Evolutionary conservation across 106 monocot genomes (phyloP).

Genomic region (Hemerocallis citrina): DNA sequence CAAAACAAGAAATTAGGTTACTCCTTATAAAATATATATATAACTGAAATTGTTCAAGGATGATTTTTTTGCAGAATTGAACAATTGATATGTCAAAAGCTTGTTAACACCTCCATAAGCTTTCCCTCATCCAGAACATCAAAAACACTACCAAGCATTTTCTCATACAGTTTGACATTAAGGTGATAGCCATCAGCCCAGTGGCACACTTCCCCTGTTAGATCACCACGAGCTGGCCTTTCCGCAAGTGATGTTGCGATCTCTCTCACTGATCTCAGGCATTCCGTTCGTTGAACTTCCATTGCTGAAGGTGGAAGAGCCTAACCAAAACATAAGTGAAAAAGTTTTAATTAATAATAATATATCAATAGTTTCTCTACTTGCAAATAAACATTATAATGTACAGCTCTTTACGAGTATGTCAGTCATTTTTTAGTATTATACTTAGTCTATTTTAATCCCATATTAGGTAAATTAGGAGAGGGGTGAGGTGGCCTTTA

Average conservation of each 20-base stretch:
- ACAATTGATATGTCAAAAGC: constrained; percentile 1
- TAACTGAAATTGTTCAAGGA: not conserved
- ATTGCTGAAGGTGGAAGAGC: constrained; percentile 62
- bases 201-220: constrained; percentile 90
- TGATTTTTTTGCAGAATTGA: not conserved
- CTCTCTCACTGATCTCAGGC: constrained; percentile 70
- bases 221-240: constrained; percentile 90
- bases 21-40: not conserved
- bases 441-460: no score
- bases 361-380: not conserved
- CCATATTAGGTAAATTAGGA: no score
- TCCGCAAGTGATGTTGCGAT: constrained; percentile 66
- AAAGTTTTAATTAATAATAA: not conserved
- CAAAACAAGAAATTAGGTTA: not conserved
- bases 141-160: constrained; percentile 92
- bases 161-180: constrained; percentile 80
- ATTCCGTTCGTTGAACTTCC: constrained; percentile 79
- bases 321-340: constrained; percentile 32
- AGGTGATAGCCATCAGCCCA: constrained; percentile 98
- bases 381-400: not conserved
- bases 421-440: no score
- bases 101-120: constrained; percentile 58
- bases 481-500: no score
- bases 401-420: not conserved
- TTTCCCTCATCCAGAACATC: constrained; percentile 94